These are phyloP conservation scores for Colletotrichum viniferum DNA, from an alignment of 2,329 filamentous ascomycete genomes.

Conservation along the genomic window DNA sequence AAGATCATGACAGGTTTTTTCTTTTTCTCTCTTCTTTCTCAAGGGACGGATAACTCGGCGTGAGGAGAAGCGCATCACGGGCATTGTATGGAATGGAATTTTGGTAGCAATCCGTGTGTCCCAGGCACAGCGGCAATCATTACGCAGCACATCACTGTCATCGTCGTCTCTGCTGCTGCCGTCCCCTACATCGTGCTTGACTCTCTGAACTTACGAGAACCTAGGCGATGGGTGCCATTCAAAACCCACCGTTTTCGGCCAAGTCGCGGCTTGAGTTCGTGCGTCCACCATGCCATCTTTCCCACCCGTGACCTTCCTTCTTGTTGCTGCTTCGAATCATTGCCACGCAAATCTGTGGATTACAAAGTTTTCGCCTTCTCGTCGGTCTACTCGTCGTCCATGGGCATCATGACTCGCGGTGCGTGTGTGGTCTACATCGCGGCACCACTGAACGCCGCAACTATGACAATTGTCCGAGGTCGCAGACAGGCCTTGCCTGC, in stretches of 20 bases:
- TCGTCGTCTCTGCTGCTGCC: not conserved
- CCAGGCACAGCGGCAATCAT: slow-evolving; percentile 7
- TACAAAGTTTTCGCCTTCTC: not conserved
- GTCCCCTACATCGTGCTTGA: not conserved
- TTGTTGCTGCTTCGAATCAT: not conserved
- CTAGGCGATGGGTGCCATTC: not conserved
- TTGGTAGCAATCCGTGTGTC: slow-evolving; percentile 4
- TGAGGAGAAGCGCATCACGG: slow-evolving; percentile 12
- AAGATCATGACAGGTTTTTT: not conserved
- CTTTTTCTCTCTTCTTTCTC: not conserved
- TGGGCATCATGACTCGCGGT: not conserved
- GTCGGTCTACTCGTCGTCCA: not conserved
- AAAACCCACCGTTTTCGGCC: not conserved
- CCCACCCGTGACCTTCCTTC: not conserved
- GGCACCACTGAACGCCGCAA: not conserved
- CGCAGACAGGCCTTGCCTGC: not conserved
- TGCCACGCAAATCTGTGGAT: not conserved
- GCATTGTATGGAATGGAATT: slow-evolving; percentile 17
- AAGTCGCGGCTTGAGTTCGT: not conserved
- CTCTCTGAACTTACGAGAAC: not conserved
- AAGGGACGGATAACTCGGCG: not conserved
- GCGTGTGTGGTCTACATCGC: not conserved
- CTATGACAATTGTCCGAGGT: not conserved
- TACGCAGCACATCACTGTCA: not conserved
- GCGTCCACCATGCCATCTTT: not conserved